Base-by-base conservation (phyloP, 768 basidiomycete genomes). In the Panaeolus papilionaceus region DNA sequence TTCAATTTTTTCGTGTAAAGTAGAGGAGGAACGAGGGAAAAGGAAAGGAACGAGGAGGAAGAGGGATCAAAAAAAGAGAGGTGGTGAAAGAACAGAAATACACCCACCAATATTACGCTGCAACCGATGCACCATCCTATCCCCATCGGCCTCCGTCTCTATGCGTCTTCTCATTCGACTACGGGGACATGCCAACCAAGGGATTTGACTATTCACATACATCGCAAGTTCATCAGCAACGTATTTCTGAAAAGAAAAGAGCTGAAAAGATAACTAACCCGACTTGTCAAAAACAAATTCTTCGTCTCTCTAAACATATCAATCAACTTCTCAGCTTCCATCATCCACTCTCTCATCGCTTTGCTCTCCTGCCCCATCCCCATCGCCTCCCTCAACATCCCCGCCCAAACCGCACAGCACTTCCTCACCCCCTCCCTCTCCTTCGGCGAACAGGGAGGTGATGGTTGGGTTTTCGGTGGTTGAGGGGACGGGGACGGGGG, bases 251-350 rank as follows among this genome's bases (percentile, higher is more conserved):
- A 45, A 45, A 4, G 6, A n/a, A 20, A 40, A 0, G 23, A 40
- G 44, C 62, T 47, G 44, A 58, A 26, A 49, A n/a, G 47, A 66
- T 33, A 26, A 78, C 88, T 72, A 67, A 95, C 95, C 72, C 91
- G 80, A 37, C 90, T 90, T 2, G 91, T 89, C 71, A 91, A 83
- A 75, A 97, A 99, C 70, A 98, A 75, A 68, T 89, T 87, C 68
- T 90, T 85, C 0, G 96, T 96, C 79, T 95, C 91, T 64, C 97
- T 82, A 79, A 96, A 98, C 76, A 88, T 89, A 68, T 98, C 96
- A 3, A 98, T 86, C 61, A 99, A 82, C 71, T 88, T 91, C 74
- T 94, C 93, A 0, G 95, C 94, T 72, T 94, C 90, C 37, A 90
- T 74, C 70, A 97, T 79, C 92, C 33, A 33, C 33, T 33, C 33